phyloP scores from a whole-genome alignment of 768 basidiomycete genomes.

The Gloeostereum incarnatum region DNA sequence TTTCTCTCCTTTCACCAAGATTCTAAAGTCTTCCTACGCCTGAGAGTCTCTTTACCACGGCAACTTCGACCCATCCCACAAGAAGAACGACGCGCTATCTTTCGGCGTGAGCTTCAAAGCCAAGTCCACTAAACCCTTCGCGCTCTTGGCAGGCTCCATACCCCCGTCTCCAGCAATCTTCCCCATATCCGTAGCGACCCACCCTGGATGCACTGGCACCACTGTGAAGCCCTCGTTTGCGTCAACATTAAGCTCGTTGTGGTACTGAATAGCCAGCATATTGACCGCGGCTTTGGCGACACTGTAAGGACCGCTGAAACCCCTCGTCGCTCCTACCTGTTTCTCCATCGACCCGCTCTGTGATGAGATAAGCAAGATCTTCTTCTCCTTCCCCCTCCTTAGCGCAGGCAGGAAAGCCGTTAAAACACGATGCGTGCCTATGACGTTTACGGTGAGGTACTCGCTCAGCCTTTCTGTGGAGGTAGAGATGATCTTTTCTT shows the following conservation, averaged over 20 bases:
- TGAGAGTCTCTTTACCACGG: constrained; percentile 13
- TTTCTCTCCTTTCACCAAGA: too few relatives aligned
- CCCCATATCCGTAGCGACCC: constrained; percentile 12
- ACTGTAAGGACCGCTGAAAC: constrained; percentile 10
- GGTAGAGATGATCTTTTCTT: constrained; percentile 7
- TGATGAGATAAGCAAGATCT: constrained; percentile 10
- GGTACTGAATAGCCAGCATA: constrained; percentile 10
- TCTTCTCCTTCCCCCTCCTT: constrained; percentile 9
- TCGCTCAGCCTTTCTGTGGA: constrained; percentile 7
- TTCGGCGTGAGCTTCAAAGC: constrained; percentile 4
- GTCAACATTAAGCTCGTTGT: constrained; percentile 9
- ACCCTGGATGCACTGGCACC: constrained; percentile 12
- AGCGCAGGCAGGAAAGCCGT: constrained; percentile 12
- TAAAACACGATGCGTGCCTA: constrained; percentile 12
- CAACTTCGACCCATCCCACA: constrained; percentile 9
- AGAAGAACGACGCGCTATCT: constrained; percentile 10
- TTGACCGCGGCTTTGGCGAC: constrained; percentile 12
- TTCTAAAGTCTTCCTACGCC: too few relatives aligned
- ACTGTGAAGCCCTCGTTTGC: constrained; percentile 4
- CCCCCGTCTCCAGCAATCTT: constrained; percentile 9
- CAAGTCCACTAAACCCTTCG: constrained; percentile 9
- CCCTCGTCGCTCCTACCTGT: constrained; percentile 7
- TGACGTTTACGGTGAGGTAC: constrained; percentile 9
- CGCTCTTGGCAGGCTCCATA: constrained; percentile 8
- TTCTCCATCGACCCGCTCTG: constrained; percentile 10